Conservation (phyloP, 2,329 filamentous ascomycete genomes). For the Alternaria burnsii region DNA sequence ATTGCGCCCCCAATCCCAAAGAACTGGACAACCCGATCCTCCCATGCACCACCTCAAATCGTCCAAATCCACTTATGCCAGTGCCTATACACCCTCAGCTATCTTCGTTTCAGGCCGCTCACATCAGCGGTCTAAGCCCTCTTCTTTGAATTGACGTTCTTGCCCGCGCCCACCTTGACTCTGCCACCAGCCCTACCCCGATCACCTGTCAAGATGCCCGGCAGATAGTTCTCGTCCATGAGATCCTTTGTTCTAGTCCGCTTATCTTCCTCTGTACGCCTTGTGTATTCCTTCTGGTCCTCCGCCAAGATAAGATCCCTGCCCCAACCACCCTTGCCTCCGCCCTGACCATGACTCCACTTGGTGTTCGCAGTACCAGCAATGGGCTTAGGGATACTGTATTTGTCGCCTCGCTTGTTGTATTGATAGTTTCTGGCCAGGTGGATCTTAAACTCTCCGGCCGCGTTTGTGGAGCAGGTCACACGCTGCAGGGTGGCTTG, state of each 20-base stretch:
- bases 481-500: slow-evolving; percentile 86
- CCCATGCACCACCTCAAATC: neutral
- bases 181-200: slow-evolving; percentile 70
- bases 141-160: slow-evolving; percentile 84
- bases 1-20: slow-evolving; percentile 1
- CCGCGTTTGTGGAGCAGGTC: slow-evolving; percentile 81
- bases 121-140: slow-evolving; percentile 40
- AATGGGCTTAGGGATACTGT: slow-evolving; percentile 89
- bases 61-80: neutral
- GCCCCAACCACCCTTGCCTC: slow-evolving; percentile 89
- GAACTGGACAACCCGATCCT: slow-evolving; percentile 6
- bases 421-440: slow-evolving; percentile 95
- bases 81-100: neutral
- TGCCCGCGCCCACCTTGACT: slow-evolving; percentile 83
- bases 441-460: slow-evolving; percentile 84
- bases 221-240: slow-evolving; percentile 95
- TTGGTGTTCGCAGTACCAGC: slow-evolving; percentile 84
- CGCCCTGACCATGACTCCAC: slow-evolving; percentile 65
- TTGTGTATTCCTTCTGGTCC: slow-evolving; percentile 92
- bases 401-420: slow-evolving; percentile 92
- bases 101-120: neutral
- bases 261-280: slow-evolving; percentile 69
- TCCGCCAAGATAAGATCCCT: slow-evolving; percentile 83
- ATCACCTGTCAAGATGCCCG: slow-evolving; percentile 82
- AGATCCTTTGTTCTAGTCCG: slow-evolving; percentile 78